Evolutionary conservation across 2,329 filamentous ascomycete genomes (phyloP).

Genomic region (Trichoderma simmonsii): DNA sequence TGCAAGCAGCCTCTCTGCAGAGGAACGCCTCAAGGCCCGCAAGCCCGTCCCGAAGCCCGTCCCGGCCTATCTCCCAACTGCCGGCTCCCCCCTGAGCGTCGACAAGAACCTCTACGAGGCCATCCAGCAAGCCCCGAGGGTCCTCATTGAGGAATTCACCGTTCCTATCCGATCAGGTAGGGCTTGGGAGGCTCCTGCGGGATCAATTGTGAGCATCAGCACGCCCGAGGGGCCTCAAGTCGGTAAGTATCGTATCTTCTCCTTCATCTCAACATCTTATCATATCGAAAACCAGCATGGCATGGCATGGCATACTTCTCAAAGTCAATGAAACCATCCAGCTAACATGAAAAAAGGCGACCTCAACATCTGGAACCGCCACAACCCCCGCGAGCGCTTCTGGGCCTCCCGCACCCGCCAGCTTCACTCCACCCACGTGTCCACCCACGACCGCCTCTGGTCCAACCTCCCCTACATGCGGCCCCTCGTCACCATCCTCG

Average conservation of each 20-base stretch:
- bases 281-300: not conserved
- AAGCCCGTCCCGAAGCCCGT: conserved; percentile 46
- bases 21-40: conserved; percentile 41
- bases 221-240: conserved; percentile 78
- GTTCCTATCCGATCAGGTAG: conserved; percentile 70
- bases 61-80: conserved; percentile 46
- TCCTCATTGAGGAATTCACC: conserved; percentile 50
- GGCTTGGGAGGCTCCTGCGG: conserved; percentile 68
- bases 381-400: conserved; percentile 76
- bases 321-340: not conserved
- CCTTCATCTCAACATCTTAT: not conserved
- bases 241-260: conserved; percentile 34
- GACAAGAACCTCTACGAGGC: conserved; percentile 55
- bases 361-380: conserved; percentile 74
- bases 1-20: conserved; percentile 21
- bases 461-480: conserved; percentile 73
- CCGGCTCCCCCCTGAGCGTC: conserved; percentile 43
- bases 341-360: conserved; percentile 50
- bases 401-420: conserved; percentile 79
- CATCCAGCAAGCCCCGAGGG: conserved; percentile 50
- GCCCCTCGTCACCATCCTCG: conserved; percentile 67
- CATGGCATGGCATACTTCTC: not conserved
- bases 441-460: conserved; percentile 71
- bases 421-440: conserved; percentile 72
- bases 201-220: conserved; percentile 67